Evolutionary conservation across 352 stramenopile genomes (phyloP).

Genomic region (Phytophthora cajani): DNA sequence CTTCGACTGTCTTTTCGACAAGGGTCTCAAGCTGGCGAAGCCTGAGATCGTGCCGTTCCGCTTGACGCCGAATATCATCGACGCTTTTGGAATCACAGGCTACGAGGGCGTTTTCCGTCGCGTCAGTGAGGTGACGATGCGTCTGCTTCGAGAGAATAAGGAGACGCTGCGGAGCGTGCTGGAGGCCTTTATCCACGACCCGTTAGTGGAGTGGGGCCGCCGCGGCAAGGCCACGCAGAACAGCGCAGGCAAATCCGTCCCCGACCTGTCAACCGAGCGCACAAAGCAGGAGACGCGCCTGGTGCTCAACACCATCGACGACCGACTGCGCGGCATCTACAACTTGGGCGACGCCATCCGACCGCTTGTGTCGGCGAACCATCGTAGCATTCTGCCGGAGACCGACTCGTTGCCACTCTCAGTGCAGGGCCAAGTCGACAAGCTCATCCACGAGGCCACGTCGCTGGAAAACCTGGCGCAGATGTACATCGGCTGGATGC

Average conservation of each 20-base stretch:
- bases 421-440: slow-evolving; percentile 94
- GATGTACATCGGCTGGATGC: slow-evolving; percentile 97
- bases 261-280: slow-evolving; percentile 68
- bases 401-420: slow-evolving; percentile 92
- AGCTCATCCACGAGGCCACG: slow-evolving; percentile 94
- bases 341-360: slow-evolving; percentile 89
- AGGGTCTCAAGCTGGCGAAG: slow-evolving; percentile 95
- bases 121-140: slow-evolving; percentile 92
- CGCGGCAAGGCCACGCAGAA: slow-evolving; percentile 75
- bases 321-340: slow-evolving; percentile 92
- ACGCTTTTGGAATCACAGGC: slow-evolving; percentile 98
- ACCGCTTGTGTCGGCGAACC: slow-evolving; percentile 63
- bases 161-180: slow-evolving; percentile 98
- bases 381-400: slow-evolving; percentile 74
- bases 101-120: slow-evolving; percentile 95
- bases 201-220: slow-evolving; percentile 92
- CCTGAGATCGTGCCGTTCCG: slow-evolving; percentile 99
- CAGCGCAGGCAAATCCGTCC: slow-evolving; percentile 36
- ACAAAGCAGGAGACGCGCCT: slow-evolving; percentile 88
- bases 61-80: slow-evolving; percentile 99
- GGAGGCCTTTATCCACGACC: slow-evolving; percentile 99
- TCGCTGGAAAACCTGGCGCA: slow-evolving; percentile 92
- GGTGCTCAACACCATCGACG: slow-evolving; percentile 92
- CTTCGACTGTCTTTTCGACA: slow-evolving; percentile 99
- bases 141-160: slow-evolving; percentile 95